Evolutionary conservation across 23 red algal species (phyloP).

Genomic region (Chondrus crispus): DNA sequence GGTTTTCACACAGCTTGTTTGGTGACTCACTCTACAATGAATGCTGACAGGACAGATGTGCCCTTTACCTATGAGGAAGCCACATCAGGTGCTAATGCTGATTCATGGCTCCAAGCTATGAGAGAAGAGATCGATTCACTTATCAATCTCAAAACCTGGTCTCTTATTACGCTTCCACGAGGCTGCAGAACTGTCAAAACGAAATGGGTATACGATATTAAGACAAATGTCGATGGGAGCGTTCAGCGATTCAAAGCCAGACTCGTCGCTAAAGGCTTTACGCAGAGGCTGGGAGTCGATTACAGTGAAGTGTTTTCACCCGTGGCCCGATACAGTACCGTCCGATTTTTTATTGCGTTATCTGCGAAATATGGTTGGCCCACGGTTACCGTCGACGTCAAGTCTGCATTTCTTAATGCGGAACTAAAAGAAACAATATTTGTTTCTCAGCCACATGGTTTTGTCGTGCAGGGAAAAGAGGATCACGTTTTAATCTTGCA

Average conservation of each 20-base stretch:
- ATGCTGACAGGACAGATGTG: neutral
- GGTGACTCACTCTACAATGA: neutral
- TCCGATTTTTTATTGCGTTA: neutral
- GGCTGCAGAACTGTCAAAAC: neutral
- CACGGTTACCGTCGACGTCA: neutral
- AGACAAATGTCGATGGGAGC: neutral
- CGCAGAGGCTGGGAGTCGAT: neutral
- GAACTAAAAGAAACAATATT: slow-evolving; percentile 3
- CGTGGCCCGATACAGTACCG: neutral
- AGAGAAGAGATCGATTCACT: neutral
- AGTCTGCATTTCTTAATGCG: neutral
- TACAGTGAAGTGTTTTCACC: slow-evolving; percentile 12
- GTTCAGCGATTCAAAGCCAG: neutral
- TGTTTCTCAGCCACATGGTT: neutral
- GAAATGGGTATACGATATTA: neutral
- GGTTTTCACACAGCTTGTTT: neutral
- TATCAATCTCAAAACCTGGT: neutral
- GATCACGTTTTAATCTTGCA: neutral
- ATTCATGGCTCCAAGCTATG: neutral
- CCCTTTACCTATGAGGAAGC: neutral
- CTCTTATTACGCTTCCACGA: neutral
- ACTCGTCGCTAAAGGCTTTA: neutral
- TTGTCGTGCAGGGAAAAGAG: neutral
- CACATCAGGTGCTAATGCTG: neutral
- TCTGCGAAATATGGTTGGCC: neutral